Evolutionary conservation across 179 eudicot genomes (phyloP).

Genomic region (Silene coronaria): DNA sequence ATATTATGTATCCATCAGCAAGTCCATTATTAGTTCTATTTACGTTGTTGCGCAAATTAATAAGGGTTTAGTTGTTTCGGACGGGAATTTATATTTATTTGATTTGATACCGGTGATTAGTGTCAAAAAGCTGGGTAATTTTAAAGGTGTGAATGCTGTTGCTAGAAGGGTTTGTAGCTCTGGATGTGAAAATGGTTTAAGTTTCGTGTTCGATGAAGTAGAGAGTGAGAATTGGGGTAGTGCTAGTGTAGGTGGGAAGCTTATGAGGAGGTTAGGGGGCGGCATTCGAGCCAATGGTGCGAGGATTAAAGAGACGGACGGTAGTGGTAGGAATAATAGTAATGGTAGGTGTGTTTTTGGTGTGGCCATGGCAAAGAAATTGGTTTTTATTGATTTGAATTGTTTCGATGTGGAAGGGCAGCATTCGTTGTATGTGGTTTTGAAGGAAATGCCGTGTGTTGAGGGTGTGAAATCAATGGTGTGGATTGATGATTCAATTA

Average conservation of each 20-base stretch:
- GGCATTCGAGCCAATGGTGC: slow-evolving; percentile 50
- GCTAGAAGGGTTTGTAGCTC: slow-evolving; percentile 48
- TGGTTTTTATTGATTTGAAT: slow-evolving; percentile 53
- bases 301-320: slow-evolving; percentile 30
- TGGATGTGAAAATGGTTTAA: slow-evolving; percentile 20
- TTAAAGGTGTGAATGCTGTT: slow-evolving; percentile 55
- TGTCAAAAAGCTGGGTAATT: slow-evolving; percentile 39
- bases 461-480: slow-evolving; percentile 55
- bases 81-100: slow-evolving; percentile 46
- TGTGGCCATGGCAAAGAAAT: slow-evolving; percentile 48
- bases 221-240: slow-evolving; percentile 22
- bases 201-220: slow-evolving; percentile 26
- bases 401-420: slow-evolving; percentile 28
- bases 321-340: slow-evolving; percentile 17
- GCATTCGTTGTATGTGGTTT: slow-evolving; percentile 31
- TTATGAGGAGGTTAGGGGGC: slow-evolving; percentile 50
- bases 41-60: slow-evolving; percentile 38
- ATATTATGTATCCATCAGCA: slow-evolving; percentile 29
- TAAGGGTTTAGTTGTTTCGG: slow-evolving; percentile 51
- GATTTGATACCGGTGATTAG: slow-evolving; percentile 39
- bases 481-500: slow-evolving; percentile 73
- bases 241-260: slow-evolving; percentile 34
- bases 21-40: slow-evolving; percentile 33
- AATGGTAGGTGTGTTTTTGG: slow-evolving; percentile 43
- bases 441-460: slow-evolving; percentile 65